A percentile compares a stretch with the other conserved stretches of the same genome.
Conservation (phyloP, 164 flowering plant species). For the Cinnamomum micranthum region DNA sequence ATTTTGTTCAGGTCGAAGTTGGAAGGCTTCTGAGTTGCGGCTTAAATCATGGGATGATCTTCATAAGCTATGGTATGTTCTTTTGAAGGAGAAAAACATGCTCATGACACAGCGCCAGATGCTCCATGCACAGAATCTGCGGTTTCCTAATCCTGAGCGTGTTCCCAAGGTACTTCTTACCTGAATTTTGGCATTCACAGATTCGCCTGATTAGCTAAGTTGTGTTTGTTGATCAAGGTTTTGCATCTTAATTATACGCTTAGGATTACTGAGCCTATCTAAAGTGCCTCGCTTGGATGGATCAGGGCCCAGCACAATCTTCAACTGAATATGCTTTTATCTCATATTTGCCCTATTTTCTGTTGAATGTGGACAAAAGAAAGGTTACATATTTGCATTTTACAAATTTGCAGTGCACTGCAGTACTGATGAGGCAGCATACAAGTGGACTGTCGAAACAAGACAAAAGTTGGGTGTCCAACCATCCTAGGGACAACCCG, state of each 20-base stretch:
- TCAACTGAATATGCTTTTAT: no score
- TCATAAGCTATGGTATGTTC: conserved; percentile 87
- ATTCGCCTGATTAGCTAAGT: neutral
- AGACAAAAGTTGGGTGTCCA: no score
- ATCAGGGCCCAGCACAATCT: neutral
- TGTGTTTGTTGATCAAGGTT: neutral
- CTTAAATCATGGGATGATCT: conserved; percentile 95
- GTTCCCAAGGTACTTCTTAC: conserved; percentile 61
- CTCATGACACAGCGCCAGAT: conserved; percentile 94
- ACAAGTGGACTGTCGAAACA: no score
- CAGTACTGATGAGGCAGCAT: no score
- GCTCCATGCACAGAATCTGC: conserved; percentile 82
- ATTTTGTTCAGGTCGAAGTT: conserved; percentile 65
- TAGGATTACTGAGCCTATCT: neutral
- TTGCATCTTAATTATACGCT: no score
- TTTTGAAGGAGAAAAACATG: conserved; percentile 95
- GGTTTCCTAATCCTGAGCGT: conserved; percentile 94
- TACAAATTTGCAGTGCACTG: no score
- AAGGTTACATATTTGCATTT: no score
- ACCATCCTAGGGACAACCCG: no score
- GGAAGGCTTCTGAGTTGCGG: conserved; percentile 94
- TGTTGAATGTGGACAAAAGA: neutral
- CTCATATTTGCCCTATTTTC: neutral
- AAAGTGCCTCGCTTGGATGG: neutral
- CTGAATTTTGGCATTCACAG: neutral